These are phyloP conservation scores for Ustilago trichophora DNA, from an alignment of 1,284 basidiomycete genomes.

Conservation along the genomic window DNA sequence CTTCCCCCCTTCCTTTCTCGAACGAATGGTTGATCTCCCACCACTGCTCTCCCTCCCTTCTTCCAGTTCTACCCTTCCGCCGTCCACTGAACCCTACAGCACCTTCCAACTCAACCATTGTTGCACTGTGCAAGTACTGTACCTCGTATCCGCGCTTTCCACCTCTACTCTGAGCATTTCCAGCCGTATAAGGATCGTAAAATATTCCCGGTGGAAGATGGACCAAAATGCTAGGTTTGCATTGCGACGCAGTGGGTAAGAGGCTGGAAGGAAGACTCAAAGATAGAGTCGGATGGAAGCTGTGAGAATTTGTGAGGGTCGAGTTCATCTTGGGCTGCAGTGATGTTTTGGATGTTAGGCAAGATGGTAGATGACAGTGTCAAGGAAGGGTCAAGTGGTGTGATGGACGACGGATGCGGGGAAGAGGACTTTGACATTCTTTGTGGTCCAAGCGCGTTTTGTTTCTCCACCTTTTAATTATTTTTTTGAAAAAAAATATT, in stretches of 20 bases:
- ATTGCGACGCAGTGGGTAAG: background rate
- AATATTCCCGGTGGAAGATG: conserved; percentile 28
- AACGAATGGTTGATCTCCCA: conserved; percentile 1
- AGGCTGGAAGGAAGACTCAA: background rate
- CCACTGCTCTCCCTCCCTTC: background rate
- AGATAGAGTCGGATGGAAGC: conserved; percentile 17
- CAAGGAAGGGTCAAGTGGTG: background rate
- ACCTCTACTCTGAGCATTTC: background rate
- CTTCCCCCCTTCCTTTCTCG: background rate
- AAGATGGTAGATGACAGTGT: background rate
- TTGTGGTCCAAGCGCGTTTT: background rate
- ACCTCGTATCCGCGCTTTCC: background rate
- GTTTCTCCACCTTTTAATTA: too few relatives aligned
- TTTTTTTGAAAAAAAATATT: background rate
- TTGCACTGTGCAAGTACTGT: background rate
- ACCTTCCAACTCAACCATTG: background rate
- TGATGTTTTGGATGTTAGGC: background rate
- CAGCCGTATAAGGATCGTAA: conserved; percentile 31
- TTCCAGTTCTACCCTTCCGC: background rate
- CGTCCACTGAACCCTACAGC: background rate
- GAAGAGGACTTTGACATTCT: too few relatives aligned
- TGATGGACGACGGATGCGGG: background rate
- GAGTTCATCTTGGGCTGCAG: conserved; percentile 1
- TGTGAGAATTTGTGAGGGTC: background rate
- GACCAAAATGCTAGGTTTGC: conserved; percentile 10